Percentiles rank a stretch among this genome's conserved stretches.
phyloP scores from a whole-genome alignment of 106 monocot genomes.

The Dendrobium nobile region DNA sequence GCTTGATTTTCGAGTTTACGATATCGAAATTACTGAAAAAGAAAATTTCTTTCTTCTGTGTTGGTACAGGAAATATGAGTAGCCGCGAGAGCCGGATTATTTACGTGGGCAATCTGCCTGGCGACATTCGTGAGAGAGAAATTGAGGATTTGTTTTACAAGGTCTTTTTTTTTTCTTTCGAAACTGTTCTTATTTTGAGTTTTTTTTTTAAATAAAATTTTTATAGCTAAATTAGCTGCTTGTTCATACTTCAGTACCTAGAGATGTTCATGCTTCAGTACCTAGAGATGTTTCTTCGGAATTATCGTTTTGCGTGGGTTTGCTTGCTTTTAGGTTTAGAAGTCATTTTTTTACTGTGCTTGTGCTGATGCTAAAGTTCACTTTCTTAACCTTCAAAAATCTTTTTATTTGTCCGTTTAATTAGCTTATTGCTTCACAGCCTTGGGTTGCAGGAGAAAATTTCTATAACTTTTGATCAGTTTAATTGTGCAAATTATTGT shows the following conservation, averaged over 20 bases:
- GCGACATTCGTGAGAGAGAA: conserved; percentile 37
- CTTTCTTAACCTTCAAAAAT: background rate
- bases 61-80: conserved; percentile 28
- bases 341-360: background rate
- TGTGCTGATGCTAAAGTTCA: background rate
- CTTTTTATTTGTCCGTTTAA: background rate
- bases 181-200: background rate
- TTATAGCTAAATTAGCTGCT: background rate
- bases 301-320: background rate
- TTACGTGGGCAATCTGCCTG: conserved; percentile 42
- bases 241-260: background rate
- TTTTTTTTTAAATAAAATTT: background rate
- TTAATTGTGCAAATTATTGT: background rate
- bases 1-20: background rate
- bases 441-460: too few relatives aligned
- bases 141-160: conserved; percentile 46
- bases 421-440: too few relatives aligned
- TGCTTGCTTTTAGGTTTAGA: background rate
- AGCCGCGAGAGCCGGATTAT: conserved; percentile 30
- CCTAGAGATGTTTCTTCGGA: background rate
- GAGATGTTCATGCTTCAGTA: background rate
- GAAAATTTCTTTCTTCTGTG: background rate
- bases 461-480: background rate
- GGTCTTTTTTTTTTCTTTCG: conserved; percentile 10
- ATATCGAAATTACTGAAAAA: background rate